Percentiles rank a stretch among this genome's conserved stretches.
These are phyloP conservation scores for Polyrhizophydium stewartii DNA, from an alignment of 371 early-diverging fungal species.

Conservation along the genomic window DNA sequence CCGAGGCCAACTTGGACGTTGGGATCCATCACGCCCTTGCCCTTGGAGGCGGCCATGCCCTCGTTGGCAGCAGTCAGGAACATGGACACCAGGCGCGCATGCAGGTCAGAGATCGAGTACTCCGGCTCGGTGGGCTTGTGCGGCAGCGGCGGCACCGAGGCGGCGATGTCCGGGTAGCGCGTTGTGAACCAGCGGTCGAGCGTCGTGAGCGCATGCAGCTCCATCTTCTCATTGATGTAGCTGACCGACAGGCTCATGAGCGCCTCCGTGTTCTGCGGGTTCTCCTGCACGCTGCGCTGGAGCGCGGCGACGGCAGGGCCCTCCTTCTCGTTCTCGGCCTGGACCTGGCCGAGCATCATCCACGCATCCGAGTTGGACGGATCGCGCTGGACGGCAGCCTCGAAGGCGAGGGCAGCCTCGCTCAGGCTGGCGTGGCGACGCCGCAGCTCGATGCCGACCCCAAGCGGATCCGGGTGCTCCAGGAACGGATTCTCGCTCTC, in stretches of 20 bases:
- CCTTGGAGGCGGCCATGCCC: not conserved
- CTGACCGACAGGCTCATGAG: constrained; percentile 87
- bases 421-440: constrained; percentile 41
- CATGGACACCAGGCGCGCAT: constrained; percentile 43
- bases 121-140: not conserved
- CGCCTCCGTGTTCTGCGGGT: constrained; percentile 68
- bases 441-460: constrained; percentile 21
- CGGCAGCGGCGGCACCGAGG: not conserved
- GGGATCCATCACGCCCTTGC: constrained; percentile 46
- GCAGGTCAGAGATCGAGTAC: not conserved
- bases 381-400: constrained; percentile 82
- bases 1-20: constrained; percentile 93
- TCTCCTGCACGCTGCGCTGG: constrained; percentile 67
- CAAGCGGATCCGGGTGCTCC: constrained; percentile 28
- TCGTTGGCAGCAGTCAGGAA: constrained; percentile 69
- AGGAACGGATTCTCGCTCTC: constrained; percentile 36
- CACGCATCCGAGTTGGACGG: constrained; percentile 78
- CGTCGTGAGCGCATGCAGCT: constrained; percentile 80
- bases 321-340: constrained; percentile 96
- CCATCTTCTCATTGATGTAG: constrained; percentile 88
- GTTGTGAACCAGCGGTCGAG: constrained; percentile 84
- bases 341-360: constrained; percentile 80
- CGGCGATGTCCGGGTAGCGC: constrained; percentile 46
- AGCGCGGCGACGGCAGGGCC: constrained; percentile 85
- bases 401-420: constrained; percentile 86